These are phyloP conservation scores for Sphaerulina populicola DNA, from an alignment of 2,329 filamentous ascomycete genomes.

Conservation along the genomic window DNA sequence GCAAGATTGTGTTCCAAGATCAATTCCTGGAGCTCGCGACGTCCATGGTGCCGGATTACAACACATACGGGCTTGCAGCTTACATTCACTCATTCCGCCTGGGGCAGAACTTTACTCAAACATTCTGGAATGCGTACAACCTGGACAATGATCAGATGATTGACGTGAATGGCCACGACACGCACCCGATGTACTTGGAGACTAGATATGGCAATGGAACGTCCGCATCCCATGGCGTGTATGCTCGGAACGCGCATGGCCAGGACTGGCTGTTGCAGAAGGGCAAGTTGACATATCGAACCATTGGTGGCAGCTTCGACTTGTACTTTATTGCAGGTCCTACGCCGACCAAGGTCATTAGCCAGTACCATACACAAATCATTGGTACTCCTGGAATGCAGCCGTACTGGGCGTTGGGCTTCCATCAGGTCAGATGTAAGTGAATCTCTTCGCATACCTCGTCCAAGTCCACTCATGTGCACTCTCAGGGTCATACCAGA, in stretches of 20 bases:
- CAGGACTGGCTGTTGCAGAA: slow-evolving; percentile 30
- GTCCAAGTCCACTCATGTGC: too few species aligned
- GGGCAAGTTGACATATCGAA: slow-evolving; percentile 26
- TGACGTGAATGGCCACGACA: slow-evolving; percentile 28
- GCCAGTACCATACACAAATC: slow-evolving; percentile 21
- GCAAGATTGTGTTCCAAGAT: slow-evolving; percentile 29
- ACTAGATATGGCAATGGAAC: slow-evolving; percentile 25
- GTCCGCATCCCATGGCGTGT: slow-evolving; percentile 28
- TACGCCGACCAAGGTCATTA: slow-evolving; percentile 11
- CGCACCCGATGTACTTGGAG: slow-evolving; percentile 32
- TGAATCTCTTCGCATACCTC: too few species aligned
- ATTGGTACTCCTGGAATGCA: slow-evolving; percentile 24
- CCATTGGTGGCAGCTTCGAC: slow-evolving; percentile 46
- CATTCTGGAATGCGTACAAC: slow-evolving; percentile 27
- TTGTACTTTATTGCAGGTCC: slow-evolving; percentile 65
- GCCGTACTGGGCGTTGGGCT: slow-evolving; percentile 26
- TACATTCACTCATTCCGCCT: slow-evolving; percentile 28
- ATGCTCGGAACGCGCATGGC: slow-evolving; percentile 30
- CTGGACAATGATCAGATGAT: slow-evolving; percentile 23
- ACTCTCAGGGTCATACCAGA: slow-evolving; percentile 45
- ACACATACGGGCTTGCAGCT: slow-evolving; percentile 30
- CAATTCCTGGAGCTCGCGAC: slow-evolving; percentile 31
- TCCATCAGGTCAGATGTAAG: slow-evolving; percentile 21
- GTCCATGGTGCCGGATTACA: slow-evolving; percentile 25
- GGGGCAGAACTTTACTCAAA: slow-evolving; percentile 29